These are phyloP conservation scores for Trichosanthes truncata DNA, from an alignment of 306 rosid genomes.

Conservation along the genomic window DNA sequence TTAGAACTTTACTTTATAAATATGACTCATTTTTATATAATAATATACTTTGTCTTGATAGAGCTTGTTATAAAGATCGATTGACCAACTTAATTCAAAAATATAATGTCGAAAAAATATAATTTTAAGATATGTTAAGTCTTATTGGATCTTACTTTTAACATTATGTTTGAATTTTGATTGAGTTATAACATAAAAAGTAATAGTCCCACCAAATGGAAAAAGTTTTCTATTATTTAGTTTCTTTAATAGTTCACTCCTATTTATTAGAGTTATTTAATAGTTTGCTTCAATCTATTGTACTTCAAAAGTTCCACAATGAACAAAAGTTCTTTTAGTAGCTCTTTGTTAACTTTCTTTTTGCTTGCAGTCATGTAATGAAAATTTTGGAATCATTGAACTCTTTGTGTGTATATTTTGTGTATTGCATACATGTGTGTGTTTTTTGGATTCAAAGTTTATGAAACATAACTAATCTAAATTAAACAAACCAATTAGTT, in stretches of 20 bases:
- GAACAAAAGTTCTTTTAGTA: background rate
- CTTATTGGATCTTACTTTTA: background rate
- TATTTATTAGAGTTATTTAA: background rate
- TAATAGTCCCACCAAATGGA: background rate
- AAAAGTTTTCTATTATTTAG: background rate
- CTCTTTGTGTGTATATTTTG: no score
- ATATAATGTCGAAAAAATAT: no score
- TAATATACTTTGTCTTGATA: background rate
- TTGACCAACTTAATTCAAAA: background rate
- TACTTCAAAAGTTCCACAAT: background rate
- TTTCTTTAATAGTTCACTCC: background rate
- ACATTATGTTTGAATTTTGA: background rate
- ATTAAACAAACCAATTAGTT: no score
- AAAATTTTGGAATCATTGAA: no score
- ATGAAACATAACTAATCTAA: no score
- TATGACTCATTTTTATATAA: background rate
- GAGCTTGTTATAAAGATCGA: background rate
- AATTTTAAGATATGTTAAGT: background rate
- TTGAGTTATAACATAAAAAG: background rate
- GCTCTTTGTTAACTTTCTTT: background rate
- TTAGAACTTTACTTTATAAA: background rate
- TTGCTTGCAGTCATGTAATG: background rate
- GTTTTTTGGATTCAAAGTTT: no score
- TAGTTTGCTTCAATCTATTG: background rate
- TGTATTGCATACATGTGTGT: no score